These are phyloP conservation scores for Macadamia tetraphylla DNA, from an alignment of 164 flowering plant species.

Conservation along the genomic window DNA sequence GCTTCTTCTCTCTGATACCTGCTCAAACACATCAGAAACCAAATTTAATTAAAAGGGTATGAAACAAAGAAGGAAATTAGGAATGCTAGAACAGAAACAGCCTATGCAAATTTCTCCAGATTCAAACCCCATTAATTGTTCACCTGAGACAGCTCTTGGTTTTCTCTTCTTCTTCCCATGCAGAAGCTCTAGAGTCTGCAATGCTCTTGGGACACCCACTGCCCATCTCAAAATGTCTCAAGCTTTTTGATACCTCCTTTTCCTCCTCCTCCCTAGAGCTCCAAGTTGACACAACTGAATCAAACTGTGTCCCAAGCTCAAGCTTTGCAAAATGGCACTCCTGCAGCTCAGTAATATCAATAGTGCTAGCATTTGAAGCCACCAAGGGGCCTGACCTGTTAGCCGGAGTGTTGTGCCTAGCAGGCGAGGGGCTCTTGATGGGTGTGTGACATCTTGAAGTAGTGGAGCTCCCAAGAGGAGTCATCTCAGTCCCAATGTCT, in stretches of 20 bases:
- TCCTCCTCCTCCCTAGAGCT: constrained; percentile 93
- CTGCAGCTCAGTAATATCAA: constrained; percentile 53
- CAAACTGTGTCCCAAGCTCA: constrained; percentile 52
- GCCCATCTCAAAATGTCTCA: constrained; percentile 60
- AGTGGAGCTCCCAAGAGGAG: constrained; percentile 74
- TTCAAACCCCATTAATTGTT: not conserved
- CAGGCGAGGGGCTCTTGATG: constrained; percentile 62
- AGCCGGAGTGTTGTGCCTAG: constrained; percentile 84
- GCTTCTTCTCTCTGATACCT: constrained; percentile 92
- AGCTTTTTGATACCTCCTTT: constrained; percentile 74
- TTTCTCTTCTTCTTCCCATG: constrained; percentile 74
- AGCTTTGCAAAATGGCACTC: constrained; percentile 75
- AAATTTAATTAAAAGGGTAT: not conserved
- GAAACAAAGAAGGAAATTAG: not conserved
- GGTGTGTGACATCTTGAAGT: constrained; percentile 73
- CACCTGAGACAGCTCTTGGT: constrained; percentile 65
- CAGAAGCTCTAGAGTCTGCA: constrained; percentile 43
- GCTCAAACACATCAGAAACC: constrained; percentile 6
- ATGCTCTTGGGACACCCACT: constrained; percentile 26
- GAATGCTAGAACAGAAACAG: not conserved
- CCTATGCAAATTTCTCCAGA: not conserved
- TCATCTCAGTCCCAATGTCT: constrained; percentile 91
- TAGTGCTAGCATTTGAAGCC: constrained; percentile 9
- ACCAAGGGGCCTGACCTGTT: constrained; percentile 55
- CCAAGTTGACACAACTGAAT: constrained; percentile 63